These are phyloP conservation scores for Microdochium nivale DNA, from an alignment of 2,329 filamentous ascomycete species.

Conservation along the genomic window DNA sequence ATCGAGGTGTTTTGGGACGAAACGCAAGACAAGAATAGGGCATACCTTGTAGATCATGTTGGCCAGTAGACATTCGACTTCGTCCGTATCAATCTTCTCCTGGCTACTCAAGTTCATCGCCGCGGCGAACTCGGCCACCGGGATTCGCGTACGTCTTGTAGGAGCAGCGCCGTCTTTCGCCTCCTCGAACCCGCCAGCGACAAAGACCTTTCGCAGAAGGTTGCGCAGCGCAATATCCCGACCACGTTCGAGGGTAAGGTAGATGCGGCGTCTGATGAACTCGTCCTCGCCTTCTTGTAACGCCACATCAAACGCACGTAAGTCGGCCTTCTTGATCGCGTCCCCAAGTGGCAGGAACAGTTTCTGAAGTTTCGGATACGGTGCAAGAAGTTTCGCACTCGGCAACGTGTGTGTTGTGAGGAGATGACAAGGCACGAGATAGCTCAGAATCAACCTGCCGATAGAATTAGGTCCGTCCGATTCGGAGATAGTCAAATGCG, in stretches of 20 bases:
- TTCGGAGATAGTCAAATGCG: background rate
- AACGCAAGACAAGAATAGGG: background rate
- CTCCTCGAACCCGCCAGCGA: constrained; percentile 75
- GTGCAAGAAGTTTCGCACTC: constrained; percentile 58
- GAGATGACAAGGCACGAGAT: constrained; percentile 88
- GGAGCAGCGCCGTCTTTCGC: constrained; percentile 58
- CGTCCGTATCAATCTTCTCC: constrained; percentile 70
- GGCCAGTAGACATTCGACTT: constrained; percentile 89
- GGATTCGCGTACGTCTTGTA: constrained; percentile 66
- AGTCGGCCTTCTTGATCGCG: constrained; percentile 75
- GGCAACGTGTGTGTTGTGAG: constrained; percentile 83
- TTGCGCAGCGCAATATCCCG: constrained; percentile 90
- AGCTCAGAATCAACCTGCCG: constrained; percentile 76
- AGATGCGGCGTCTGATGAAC: constrained; percentile 88
- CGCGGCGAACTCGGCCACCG: constrained; percentile 74
- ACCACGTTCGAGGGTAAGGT: constrained; percentile 85
- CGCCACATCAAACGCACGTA: constrained; percentile 76
- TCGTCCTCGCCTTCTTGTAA: constrained; percentile 78
- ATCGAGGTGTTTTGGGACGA: background rate
- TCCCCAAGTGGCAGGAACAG: constrained; percentile 71
- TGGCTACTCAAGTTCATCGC: constrained; percentile 68
- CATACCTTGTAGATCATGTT: constrained; percentile 97
- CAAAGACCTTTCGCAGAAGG: constrained; percentile 81
- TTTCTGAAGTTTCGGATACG: constrained; percentile 66
- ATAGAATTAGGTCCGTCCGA: background rate